Evolutionary conservation across 768 basidiomycete species (phyloP).

Genomic region (Tephrocybe sp.): DNA sequence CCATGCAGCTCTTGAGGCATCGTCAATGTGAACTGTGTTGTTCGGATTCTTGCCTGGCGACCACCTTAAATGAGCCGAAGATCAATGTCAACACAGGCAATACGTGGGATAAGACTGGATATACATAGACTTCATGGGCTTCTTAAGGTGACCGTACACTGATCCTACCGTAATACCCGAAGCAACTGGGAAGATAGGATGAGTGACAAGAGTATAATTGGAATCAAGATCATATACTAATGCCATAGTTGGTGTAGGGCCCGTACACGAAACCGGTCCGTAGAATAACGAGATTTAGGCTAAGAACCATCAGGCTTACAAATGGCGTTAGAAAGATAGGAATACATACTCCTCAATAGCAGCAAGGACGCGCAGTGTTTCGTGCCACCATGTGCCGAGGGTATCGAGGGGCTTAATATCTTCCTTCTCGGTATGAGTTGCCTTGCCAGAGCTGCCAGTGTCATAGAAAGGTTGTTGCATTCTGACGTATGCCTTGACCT

Average conservation of each 20-base stretch:
- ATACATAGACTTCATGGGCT: conserved; percentile 84
- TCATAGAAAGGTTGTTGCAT: conserved; percentile 80
- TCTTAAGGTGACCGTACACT: conserved; percentile 79
- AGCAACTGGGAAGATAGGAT: conserved; percentile 46
- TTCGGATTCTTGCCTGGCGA: conserved; percentile 74
- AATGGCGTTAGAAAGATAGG: conserved; percentile 6
- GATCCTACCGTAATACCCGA: conserved; percentile 73
- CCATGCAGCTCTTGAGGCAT: conserved; percentile 78
- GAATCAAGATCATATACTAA: conserved; percentile 36
- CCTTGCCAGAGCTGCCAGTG: conserved; percentile 55
- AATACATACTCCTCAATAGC: conserved; percentile 65
- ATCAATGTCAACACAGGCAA: conserved; percentile 14
- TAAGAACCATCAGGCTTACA: conserved; percentile 27
- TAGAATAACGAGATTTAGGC: conserved; percentile 79
- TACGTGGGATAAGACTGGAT: conserved; percentile 3
- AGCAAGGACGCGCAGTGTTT: conserved; percentile 72
- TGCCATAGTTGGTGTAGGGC: conserved; percentile 74
- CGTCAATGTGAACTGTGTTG: conserved; percentile 76
- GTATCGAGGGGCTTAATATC: conserved; percentile 70
- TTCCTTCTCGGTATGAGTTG: conserved; percentile 67
- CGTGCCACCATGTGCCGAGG: conserved; percentile 87
- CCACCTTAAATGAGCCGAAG: conserved; percentile 49
- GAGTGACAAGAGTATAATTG: conserved; percentile 8
- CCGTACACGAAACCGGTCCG: conserved; percentile 79
- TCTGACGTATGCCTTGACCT: conserved; percentile 77